Evolutionary conservation across 2,329 filamentous ascomycete species (phyloP).

Genomic region (Elsinoe arachidis): DNA sequence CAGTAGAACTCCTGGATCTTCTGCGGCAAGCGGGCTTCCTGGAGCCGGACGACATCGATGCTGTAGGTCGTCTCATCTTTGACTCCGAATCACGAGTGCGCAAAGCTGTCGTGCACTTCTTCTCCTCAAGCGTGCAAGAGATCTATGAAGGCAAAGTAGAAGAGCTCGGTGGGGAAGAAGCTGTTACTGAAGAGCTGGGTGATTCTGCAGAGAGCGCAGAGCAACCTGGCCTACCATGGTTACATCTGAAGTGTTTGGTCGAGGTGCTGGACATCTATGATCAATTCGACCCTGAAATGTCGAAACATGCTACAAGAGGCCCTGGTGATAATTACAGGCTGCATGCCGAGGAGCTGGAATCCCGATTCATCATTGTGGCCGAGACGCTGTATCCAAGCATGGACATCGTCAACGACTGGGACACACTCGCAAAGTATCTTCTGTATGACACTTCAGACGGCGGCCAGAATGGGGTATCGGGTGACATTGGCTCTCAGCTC

Average conservation of each 20-base stretch:
- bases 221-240: conserved; percentile 67
- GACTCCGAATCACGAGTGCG: conserved; percentile 77
- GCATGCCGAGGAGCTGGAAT: conserved; percentile 60
- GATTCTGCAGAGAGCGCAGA: conserved; percentile 56
- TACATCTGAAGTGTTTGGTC: conserved; percentile 82
- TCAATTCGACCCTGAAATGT: conserved; percentile 45
- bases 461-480: conserved; percentile 45
- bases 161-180: conserved; percentile 72
- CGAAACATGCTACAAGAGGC: conserved; percentile 38
- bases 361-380: conserved; percentile 75
- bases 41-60: conserved; percentile 84
- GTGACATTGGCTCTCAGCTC: conserved; percentile 54
- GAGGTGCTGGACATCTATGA: conserved; percentile 80
- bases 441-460: conserved; percentile 73
- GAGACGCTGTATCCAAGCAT: conserved; percentile 79
- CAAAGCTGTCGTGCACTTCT: conserved; percentile 83
- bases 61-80: conserved; percentile 78
- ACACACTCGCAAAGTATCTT: conserved; percentile 78
- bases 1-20: conserved; percentile 72
- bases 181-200: conserved; percentile 66
- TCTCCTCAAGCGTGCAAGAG: conserved; percentile 77
- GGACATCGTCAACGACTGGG: conserved; percentile 75
- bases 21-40: conserved; percentile 77
- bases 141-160: conserved; percentile 71
- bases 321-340: conserved; percentile 38